phyloP scores from a whole-genome alignment of 495 filamentous ascomycete genomes.

The Aspergillus hancockii region DNA sequence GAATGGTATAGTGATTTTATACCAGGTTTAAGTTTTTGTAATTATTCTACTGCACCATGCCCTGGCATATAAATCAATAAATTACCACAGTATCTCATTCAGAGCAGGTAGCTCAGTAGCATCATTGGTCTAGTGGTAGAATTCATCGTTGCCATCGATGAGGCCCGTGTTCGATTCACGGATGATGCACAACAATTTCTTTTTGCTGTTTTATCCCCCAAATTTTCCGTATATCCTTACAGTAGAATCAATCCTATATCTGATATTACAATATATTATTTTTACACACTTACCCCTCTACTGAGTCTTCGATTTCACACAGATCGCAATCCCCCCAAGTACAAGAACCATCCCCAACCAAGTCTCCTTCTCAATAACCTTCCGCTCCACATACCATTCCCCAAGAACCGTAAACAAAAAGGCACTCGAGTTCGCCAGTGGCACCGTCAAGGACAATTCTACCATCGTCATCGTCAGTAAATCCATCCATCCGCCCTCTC shows the following conservation, averaged over 20 bases:
- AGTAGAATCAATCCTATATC: conserved; percentile 2
- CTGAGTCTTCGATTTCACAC: conserved; percentile 64
- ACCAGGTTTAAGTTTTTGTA: too few relatives aligned
- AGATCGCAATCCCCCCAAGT: conserved; percentile 80
- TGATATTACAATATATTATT: background rate
- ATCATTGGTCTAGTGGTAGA: conserved; percentile 62
- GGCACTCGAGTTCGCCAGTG: conserved; percentile 89
- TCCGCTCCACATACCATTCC: conserved; percentile 92
- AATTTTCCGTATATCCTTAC: too few relatives aligned
- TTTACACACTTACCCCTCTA: conserved; percentile 9
- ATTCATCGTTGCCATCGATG: conserved; percentile 62
- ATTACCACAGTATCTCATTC: too few relatives aligned
- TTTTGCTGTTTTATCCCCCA: conserved; percentile 20
- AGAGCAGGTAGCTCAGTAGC: too few relatives aligned
- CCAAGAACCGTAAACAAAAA: conserved; percentile 94
- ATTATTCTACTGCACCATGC: too few relatives aligned
- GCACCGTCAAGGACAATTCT: conserved; percentile 93
- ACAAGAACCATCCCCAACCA: conserved; percentile 86
- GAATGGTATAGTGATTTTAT: too few relatives aligned
- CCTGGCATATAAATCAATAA: background rate
- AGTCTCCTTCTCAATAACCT: conserved; percentile 84
- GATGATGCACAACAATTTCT: conserved; percentile 47
- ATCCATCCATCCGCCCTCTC: too few relatives aligned
- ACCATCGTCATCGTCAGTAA: too few relatives aligned
- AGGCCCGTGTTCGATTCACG: conserved; percentile 62